Conservation (phyloP, 805 yeast genomes). For the Nakazawaea holstii region DNA sequence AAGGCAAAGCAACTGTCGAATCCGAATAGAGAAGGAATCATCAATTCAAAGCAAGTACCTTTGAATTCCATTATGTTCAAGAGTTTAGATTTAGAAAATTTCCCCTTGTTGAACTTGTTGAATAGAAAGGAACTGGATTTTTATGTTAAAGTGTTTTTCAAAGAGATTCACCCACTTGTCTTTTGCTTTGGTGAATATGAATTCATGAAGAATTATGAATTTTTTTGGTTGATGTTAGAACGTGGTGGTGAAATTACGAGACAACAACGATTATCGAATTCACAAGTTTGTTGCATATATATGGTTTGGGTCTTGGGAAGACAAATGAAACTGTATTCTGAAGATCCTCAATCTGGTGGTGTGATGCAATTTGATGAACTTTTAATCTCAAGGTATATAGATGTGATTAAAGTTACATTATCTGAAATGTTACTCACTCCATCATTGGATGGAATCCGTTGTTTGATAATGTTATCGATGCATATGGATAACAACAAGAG, state of each 20-base stretch:
- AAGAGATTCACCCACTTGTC: constrained; percentile 11
- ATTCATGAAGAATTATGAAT: constrained; percentile 5
- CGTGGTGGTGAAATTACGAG: neutral
- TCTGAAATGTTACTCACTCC: constrained; percentile 18
- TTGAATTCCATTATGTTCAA: neutral
- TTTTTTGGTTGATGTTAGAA: constrained; percentile 4
- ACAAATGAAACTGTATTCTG: neutral
- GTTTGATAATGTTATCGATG: constrained; percentile 15
- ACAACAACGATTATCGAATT: constrained; percentile 1
- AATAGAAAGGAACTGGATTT: constrained; percentile 11
- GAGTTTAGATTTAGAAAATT: constrained; percentile 6
- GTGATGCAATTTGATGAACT: constrained; percentile 7
- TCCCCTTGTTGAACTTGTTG: constrained; percentile 10
- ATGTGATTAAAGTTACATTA: constrained; percentile 14
- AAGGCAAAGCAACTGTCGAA: neutral
- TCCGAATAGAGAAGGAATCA: constrained; percentile 8
- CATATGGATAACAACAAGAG: constrained; percentile 16
- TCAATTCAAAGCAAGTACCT: constrained; percentile 12
- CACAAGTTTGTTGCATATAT: constrained; percentile 16
- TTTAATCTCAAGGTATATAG: constrained; percentile 9
- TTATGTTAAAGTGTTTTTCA: constrained; percentile 10
- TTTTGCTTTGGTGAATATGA: constrained; percentile 7
- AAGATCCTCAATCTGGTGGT: neutral
- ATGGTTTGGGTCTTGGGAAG: constrained; percentile 16
- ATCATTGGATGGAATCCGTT: constrained; percentile 18